These are phyloP conservation scores for Nicotiana knightiana DNA, from an alignment of 257 asterid species.

Conservation along the genomic window DNA sequence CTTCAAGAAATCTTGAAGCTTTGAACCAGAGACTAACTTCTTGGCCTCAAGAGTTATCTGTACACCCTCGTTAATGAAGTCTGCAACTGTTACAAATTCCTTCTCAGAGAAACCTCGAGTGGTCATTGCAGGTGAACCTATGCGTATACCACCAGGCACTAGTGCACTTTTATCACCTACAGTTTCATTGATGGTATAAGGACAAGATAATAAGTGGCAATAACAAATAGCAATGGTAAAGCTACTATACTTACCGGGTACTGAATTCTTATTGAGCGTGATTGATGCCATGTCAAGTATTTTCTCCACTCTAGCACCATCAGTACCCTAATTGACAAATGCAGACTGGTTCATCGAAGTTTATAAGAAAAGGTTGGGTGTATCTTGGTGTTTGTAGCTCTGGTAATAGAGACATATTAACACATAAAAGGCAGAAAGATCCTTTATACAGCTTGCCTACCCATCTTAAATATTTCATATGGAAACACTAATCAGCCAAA, in stretches of 20 bases:
- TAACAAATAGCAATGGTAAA: background rate
- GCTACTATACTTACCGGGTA: constrained; percentile 56
- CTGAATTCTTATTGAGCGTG: constrained; percentile 93
- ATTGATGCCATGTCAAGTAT: constrained; percentile 95
- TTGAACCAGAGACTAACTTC: constrained; percentile 52
- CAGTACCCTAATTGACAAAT: constrained; percentile 48
- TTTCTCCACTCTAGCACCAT: constrained; percentile 95
- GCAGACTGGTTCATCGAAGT: background rate
- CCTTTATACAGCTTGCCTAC: background rate
- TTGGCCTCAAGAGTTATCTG: constrained; percentile 74
- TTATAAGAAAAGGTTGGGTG: background rate
- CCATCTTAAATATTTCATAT: background rate
- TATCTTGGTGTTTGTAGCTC: background rate
- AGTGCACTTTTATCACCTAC: constrained; percentile 91
- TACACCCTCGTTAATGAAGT: constrained; percentile 86
- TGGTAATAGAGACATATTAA: background rate
- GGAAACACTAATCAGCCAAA: background rate
- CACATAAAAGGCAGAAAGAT: background rate
- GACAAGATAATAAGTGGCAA: background rate
- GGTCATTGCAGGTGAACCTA: constrained; percentile 96
- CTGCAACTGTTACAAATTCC: constrained; percentile 63
- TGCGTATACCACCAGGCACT: constrained; percentile 90
- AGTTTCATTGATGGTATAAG: background rate
- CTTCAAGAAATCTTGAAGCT: constrained; percentile 80
- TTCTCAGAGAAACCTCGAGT: constrained; percentile 74